Percentiles rank a stretch among this genome's conserved stretches.
These are phyloP conservation scores for Clitopilus hobsonii DNA, from an alignment of 768 basidiomycete species.

Conservation along the genomic window DNA sequence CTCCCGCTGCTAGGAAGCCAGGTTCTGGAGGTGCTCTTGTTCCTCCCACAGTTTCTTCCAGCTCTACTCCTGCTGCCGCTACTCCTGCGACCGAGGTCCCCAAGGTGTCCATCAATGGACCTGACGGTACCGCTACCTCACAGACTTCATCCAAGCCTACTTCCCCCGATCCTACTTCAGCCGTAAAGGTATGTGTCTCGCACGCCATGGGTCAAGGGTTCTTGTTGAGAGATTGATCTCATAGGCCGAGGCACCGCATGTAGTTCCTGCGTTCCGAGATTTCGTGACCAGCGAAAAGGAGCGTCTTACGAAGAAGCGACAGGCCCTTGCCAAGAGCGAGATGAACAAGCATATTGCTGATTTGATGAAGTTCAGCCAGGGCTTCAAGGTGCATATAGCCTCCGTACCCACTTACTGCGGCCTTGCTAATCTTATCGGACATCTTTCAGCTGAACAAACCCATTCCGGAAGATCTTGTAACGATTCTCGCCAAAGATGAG, in stretches of 20 bases:
- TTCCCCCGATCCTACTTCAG: constrained; percentile 59
- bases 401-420: not conserved
- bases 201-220: not conserved
- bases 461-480: constrained; percentile 90
- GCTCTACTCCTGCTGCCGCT: constrained; percentile 20
- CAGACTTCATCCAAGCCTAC: constrained; percentile 53
- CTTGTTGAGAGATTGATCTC: not conserved
- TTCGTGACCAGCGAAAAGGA: constrained; percentile 93
- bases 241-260: constrained; percentile 23
- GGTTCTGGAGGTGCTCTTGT: constrained; percentile 22
- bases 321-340: constrained; percentile 84
- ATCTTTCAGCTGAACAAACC: constrained; percentile 78
- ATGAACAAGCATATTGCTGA: constrained; percentile 95
- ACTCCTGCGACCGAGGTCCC: constrained; percentile 49
- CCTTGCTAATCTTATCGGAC: not conserved
- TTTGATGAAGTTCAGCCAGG: constrained; percentile 86
- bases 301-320: constrained; percentile 84
- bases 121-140: constrained; percentile 58
- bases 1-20: constrained; percentile 78
- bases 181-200: constrained; percentile 34
- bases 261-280: constrained; percentile 82
- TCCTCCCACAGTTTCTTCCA: constrained; percentile 19
- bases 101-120: constrained; percentile 72
- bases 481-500: constrained; percentile 91
- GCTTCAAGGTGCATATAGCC: constrained; percentile 72